phyloP scores from a whole-genome alignment of 2,329 filamentous ascomycete genomes.

The Microdochium nivale region DNA sequence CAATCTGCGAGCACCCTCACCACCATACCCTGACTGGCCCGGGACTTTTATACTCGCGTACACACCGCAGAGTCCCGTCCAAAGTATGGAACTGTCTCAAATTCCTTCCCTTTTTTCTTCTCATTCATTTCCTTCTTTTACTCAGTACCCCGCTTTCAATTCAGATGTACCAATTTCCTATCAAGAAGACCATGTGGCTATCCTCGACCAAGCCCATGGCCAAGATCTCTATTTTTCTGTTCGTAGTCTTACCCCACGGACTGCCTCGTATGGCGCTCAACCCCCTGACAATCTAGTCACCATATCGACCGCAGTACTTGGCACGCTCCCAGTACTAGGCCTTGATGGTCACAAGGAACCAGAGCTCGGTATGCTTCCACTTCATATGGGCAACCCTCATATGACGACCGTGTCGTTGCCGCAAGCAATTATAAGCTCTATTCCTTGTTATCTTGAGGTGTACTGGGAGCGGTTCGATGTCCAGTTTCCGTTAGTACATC shows the following conservation, averaged over 20 bases:
- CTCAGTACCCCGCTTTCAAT: slow-evolving; percentile 24
- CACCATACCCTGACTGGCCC: slow-evolving; percentile 15
- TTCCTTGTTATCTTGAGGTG: slow-evolving; percentile 40
- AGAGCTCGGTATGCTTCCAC: slow-evolving; percentile 18
- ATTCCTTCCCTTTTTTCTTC: slow-evolving; percentile 10
- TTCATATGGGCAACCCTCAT: background rate
- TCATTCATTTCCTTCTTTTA: slow-evolving; percentile 14
- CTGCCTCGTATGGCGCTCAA: slow-evolving; percentile 32
- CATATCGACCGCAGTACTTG: slow-evolving; percentile 29
- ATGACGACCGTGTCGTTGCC: slow-evolving; percentile 11
- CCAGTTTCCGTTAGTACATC: slow-evolving; percentile 42
- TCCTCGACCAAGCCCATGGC: slow-evolving; percentile 24
- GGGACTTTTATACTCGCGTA: slow-evolving; percentile 6
- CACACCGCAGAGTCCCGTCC: slow-evolving; percentile 4
- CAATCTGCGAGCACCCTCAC: slow-evolving; percentile 9
- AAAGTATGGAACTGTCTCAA: background rate
- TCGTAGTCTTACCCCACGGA: slow-evolving; percentile 40
- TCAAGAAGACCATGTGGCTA: slow-evolving; percentile 19
- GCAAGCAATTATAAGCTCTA: slow-evolving; percentile 27
- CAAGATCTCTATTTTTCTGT: slow-evolving; percentile 32
- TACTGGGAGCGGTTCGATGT: slow-evolving; percentile 45
- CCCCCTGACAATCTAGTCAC: slow-evolving; percentile 41
- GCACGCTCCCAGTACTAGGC: background rate
- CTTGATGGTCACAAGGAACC: background rate
- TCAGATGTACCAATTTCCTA: slow-evolving; percentile 28